Base-by-base conservation (phyloP, 2,329 filamentous ascomycete genomes). In the Colletotrichum limetticola region DNA sequence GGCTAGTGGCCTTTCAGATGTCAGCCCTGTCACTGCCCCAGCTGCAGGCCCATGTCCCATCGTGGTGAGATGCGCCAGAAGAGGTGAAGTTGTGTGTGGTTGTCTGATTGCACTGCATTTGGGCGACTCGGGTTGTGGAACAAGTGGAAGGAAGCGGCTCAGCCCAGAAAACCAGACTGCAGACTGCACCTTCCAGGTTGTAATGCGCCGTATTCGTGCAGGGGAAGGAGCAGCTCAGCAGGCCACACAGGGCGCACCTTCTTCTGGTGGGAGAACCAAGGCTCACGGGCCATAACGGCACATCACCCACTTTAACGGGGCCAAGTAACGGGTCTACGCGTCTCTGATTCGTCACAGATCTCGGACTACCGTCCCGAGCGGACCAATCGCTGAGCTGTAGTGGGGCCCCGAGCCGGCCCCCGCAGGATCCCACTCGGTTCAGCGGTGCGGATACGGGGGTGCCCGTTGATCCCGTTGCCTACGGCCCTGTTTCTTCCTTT, bases 1-100 rank as follows among this genome's bases (percentile, higher is more conserved):
- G 19, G 19, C 19, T 49, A 49, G 42, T 22, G 16, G n/a, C 42
- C 16, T 32, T 58, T 42, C 37, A 42, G 5, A 42, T 42, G 22
- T 56, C 62, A 64, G 49, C 30, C 62, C 62, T 64, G 49, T 42
- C 62, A 56, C 49, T 55, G 62, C 30, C 61, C 3, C 30, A 28
- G 22, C 22, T 26, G 53, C 53, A 56, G 16, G 3, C 11, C 26
- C n/a, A 52, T 12, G 42, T 62, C 26, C 26, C 37, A 62, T 61
- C 35, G 35, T 37, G 35, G 42, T 11, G 37, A 42, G 37, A 42
- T 42, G 37, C 37, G 37, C 37, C 32, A 35, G 11, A 42, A 7
- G 37, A 42, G 16, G 37, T 42, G 37, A 42, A 19, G 37, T 42
- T 42, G 37, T 42, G 30, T 28, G 16, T 7, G 16, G 6, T 19